phyloP scores from a whole-genome alignment of 2,329 filamentous ascomycete genomes.

The Helicocarpus griseus region DNA sequence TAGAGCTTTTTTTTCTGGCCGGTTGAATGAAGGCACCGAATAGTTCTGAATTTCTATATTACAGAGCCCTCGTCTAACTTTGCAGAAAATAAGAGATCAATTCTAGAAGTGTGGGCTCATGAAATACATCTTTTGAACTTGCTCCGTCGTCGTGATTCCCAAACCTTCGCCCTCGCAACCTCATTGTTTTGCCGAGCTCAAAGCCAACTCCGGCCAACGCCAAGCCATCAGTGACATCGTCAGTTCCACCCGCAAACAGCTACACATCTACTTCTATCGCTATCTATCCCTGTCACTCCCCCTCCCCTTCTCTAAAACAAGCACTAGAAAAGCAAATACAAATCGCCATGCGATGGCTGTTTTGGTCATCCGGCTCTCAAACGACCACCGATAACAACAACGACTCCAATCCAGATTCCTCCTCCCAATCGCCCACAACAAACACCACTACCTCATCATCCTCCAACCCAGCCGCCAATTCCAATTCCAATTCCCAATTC shows the following conservation, averaged over 20 bases:
- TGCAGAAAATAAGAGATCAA: too few relatives aligned
- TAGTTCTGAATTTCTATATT: too few relatives aligned
- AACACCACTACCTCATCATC: conserved; percentile 12
- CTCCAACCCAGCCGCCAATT: conserved; percentile 14
- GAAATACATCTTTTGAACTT: too few relatives aligned
- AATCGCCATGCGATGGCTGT: conserved; percentile 40
- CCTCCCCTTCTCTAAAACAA: conserved; percentile 2
- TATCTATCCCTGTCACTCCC: conserved; percentile 1
- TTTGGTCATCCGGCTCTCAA: conserved; percentile 33
- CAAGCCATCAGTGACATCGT: not conserved
- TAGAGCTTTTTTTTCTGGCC: too few relatives aligned
- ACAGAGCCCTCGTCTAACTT: too few relatives aligned
- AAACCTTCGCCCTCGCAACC: too few relatives aligned
- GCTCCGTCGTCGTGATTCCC: too few relatives aligned
- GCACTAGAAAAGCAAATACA: conserved; percentile 16
- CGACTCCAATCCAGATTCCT: conserved; percentile 5
- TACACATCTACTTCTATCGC: not conserved
- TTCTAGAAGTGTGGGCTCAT: too few relatives aligned
- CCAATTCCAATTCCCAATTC: conserved; percentile 16
- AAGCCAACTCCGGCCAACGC: not conserved
- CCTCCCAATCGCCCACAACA: conserved; percentile 4
- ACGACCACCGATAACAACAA: conserved; percentile 10
- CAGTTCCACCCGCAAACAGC: not conserved
- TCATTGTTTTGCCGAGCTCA: not conserved
- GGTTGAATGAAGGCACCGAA: too few relatives aligned